These are phyloP conservation scores for Pythium phragmiticola DNA, from an alignment of 352 stramenopile species.

Conservation along the genomic window DNA sequence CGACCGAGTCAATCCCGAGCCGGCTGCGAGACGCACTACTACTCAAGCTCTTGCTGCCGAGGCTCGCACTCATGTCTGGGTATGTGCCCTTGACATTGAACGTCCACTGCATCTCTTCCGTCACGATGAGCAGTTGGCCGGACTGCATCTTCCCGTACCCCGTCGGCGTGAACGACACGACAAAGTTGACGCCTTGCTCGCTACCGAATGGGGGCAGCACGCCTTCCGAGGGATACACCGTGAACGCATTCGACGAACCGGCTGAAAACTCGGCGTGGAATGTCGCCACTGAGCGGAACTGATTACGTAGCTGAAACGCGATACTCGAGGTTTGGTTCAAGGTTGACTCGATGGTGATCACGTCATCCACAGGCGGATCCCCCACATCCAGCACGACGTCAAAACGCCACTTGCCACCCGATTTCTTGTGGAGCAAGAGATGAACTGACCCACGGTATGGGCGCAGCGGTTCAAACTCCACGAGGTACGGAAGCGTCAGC, in stretches of 20 bases:
- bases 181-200: conserved; percentile 69
- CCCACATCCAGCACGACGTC: conserved; percentile 77
- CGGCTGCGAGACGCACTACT: conserved; percentile 44
- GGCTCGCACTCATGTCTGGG: conserved; percentile 49
- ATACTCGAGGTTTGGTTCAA: conserved; percentile 86
- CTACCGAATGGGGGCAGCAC: conserved; percentile 74
- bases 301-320: conserved; percentile 87
- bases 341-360: conserved; percentile 84
- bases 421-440: conserved; percentile 77
- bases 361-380: conserved; percentile 84
- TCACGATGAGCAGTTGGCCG: conserved; percentile 83
- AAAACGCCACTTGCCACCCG: conserved; percentile 86
- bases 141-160: conserved; percentile 92
- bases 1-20: conserved; percentile 35
- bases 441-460: conserved; percentile 76
- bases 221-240: conserved; percentile 78
- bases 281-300: conserved; percentile 64
- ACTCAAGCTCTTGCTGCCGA: conserved; percentile 45
- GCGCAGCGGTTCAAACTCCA: conserved; percentile 87
- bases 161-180: conserved; percentile 89
- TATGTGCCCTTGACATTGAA: conserved; percentile 91
- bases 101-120: conserved; percentile 92
- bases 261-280: conserved; percentile 90
- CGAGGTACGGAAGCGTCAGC: conserved; percentile 39
- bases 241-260: conserved; percentile 87